Evolutionary conservation across 2,329 filamentous ascomycete genomes (phyloP), one percentile per base, ranked within the genome.

Genomic region (Pseudogymnoascus sp.): DNA sequence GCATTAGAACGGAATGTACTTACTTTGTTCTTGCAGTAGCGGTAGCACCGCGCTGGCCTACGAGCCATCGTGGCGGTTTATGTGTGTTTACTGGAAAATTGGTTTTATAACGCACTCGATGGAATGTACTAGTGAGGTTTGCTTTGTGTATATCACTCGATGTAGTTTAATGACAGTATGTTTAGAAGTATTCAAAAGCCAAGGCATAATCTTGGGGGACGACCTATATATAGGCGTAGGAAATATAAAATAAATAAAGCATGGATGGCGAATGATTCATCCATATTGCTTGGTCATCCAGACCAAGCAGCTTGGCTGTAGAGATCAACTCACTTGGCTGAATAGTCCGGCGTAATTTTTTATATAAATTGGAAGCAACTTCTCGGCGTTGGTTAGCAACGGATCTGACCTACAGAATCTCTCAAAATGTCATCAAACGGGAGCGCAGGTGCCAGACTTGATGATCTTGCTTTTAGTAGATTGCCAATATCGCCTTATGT

Each of bases 11-110:
- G 26, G 40, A 31, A 47, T 24, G 16, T 13, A 81, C 89, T 82
- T 79, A 96, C 92, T 91, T 97, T 97, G 89, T 97, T 99, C 91
- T 99, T 99, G 93, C 95, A 99, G 90, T 99, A 99, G 79, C 95
- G 89, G 88, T 96, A 99, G 86, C 95, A 99, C 86, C 95, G 90
- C 78, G 95, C 95, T 78, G 95, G 95, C 90, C 95, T 92, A 82
- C 95, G 92, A 78, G 95, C 95, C 95, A 99, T 99, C 85, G 88
- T 93, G 88, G 88, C 86, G 81, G 84, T 82, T 81, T 85, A 33
- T 56, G 50, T 33, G 47, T 56, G 50, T 56, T 8, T 56, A 35
- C 50, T 56, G 50, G 50, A 56, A 33, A 4, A 8, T 21, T 13
- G 19, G 50, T 56, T 56, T 33, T 35, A 56, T 56, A 61, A 61